phyloP scores from a whole-genome alignment of 192 early-diverging fungal genomes.

The Coemansia sp. region DNA sequence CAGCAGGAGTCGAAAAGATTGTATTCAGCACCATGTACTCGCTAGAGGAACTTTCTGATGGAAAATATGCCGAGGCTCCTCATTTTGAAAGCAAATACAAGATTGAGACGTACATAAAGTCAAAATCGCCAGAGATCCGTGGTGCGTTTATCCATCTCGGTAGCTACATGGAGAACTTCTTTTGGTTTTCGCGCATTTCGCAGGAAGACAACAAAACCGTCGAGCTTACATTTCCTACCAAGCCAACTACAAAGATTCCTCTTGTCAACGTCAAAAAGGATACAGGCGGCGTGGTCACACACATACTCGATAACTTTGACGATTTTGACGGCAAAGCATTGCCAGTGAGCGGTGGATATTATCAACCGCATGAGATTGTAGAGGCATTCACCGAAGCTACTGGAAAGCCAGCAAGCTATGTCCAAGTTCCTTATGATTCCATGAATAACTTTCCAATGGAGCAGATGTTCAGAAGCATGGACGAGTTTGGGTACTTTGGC shows the following conservation, averaged over 20 bases:
- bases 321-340: conserved; percentile 21
- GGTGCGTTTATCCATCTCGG: conserved; percentile 22
- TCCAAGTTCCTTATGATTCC: conserved; percentile 25
- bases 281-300: conserved; percentile 28
- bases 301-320: conserved; percentile 34
- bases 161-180: conserved; percentile 36
- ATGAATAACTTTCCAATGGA: conserved; percentile 9
- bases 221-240: conserved; percentile 21
- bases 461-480: conserved; percentile 31
- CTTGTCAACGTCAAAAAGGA: conserved; percentile 40
- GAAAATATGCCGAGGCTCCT: conserved; percentile 24
- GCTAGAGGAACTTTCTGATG: conserved; percentile 16
- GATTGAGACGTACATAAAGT: conserved; percentile 23
- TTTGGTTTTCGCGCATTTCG: conserved; percentile 25
- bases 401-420: conserved; percentile 35
- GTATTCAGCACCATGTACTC: conserved; percentile 36
- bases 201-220: conserved; percentile 24
- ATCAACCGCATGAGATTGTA: conserved; percentile 35
- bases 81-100: conserved; percentile 37
- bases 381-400: conserved; percentile 40
- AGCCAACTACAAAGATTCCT: conserved; percentile 24
- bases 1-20: conserved; percentile 8
- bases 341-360: conserved; percentile 39
- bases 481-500: conserved; percentile 57
- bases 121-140: conserved; percentile 17